Base-by-base conservation (phyloP, 2,329 filamentous ascomycete species). In the Pseudocercospora vitis region DNA sequence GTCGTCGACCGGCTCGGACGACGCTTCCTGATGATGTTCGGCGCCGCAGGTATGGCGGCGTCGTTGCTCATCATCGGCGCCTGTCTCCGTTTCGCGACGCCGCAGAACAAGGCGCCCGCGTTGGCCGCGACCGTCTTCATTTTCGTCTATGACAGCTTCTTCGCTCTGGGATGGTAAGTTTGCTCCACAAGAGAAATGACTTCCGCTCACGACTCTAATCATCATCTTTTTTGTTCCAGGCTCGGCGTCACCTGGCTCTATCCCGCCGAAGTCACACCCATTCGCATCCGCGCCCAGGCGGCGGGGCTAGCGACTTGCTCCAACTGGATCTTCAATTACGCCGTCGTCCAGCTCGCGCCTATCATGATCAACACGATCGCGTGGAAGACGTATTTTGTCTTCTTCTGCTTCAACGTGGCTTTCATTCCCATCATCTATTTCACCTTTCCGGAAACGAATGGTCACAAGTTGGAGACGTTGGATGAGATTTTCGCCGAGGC, bases 1-100 rank as follows among this genome's bases (percentile, higher is more conserved):
- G 73, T 83, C 48, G 82, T 87, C 31, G 84, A 87, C 68, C 78
- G 81, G 1, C 80, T 86, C 3, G 86, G 74, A 11, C 69, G 74
- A 18, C 66, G 73, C n/a, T 72, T 71, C 50, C 66, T 76, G 55
- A 62, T 66, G 57, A 53, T 66, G 12, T 62, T 58, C 40, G 60
- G 59, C 8, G 61, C 64, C 6, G 35, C 46, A 7, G 65, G 65
- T 8, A 66, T 66, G 64, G 63, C 51, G 14, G 42, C 57, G 7
- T 63, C 52, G 32, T 58, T 67, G 48, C 52, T 65, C 19, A 51
- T 64, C 33, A 55, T 63, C 18, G 56, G 59, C 11, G 53, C 58
- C 3, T 58, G 55, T 45, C 35, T 61, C 18, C 52, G 47, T 3
- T 16, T 53, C 28, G 49, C 52, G 7, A 57, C 51, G 6, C 23